These are phyloP conservation scores for Gamsiella multidivaricata DNA, from an alignment of 192 early-diverging fungal genomes.

Conservation along the genomic window DNA sequence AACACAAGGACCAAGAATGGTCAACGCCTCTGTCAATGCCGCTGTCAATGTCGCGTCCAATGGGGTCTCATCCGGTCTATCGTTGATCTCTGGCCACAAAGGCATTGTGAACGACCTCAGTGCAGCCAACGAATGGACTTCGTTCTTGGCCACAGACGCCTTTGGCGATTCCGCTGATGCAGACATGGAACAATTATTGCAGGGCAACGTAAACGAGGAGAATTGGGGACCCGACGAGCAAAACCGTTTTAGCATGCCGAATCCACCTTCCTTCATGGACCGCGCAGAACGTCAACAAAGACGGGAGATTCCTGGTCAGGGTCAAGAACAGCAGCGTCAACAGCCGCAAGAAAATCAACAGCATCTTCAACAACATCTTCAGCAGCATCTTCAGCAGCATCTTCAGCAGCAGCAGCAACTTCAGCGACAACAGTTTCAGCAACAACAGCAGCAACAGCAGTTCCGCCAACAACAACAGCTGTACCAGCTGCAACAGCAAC, in stretches of 20 bases:
- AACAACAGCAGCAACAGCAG: conserved; percentile 19
- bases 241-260: conserved; percentile 45
- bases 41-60: background rate
- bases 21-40: background rate
- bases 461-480: conserved; percentile 19
- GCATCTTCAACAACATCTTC: conserved; percentile 12
- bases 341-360: conserved; percentile 11
- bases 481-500: conserved; percentile 44
- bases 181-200: conserved; percentile 44
- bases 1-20: background rate
- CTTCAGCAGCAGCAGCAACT: conserved; percentile 16
- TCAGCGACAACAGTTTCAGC: conserved; percentile 18
- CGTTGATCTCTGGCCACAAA: conserved; percentile 37
- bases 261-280: conserved; percentile 46
- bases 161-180: conserved; percentile 9
- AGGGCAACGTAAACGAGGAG: conserved; percentile 39
- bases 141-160: conserved; percentile 29
- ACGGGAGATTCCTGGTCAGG: conserved; percentile 26
- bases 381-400: conserved; percentile 14
- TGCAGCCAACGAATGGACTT: conserved; percentile 31
- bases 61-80: background rate
- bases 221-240: conserved; percentile 29
- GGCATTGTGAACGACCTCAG: conserved; percentile 13
- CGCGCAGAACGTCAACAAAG: conserved; percentile 48
- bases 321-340: conserved; percentile 9